Evolutionary conservation across 176 grass and related monocot genomes (phyloP).

Genomic region (Rhynchospora pubera): DNA sequence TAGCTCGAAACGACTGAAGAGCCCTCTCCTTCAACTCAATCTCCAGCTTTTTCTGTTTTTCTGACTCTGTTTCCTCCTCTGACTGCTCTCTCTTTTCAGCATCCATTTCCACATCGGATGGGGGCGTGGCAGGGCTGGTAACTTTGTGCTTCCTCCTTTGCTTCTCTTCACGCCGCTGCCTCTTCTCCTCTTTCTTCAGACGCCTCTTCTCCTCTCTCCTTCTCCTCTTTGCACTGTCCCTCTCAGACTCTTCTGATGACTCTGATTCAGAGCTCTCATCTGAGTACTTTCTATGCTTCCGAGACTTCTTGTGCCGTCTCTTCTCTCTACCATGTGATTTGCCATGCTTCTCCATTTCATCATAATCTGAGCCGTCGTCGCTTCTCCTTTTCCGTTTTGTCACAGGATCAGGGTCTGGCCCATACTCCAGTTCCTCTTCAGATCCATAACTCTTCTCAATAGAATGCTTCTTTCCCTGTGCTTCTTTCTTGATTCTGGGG

Average conservation of each 20-base stretch:
- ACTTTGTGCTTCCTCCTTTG: constrained; percentile 50
- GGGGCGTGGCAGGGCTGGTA: constrained; percentile 22
- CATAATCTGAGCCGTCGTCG: constrained; percentile 43
- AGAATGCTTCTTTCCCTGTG: background rate
- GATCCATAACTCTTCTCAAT: background rate
- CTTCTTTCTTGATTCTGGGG: constrained; percentile 48
- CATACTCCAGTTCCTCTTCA: constrained; percentile 29
- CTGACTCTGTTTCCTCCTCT: constrained; percentile 29
- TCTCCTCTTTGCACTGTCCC: constrained; percentile 49
- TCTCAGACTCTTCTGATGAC: constrained; percentile 44
- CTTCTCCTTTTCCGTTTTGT: constrained; percentile 33
- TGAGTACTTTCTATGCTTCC: constrained; percentile 50
- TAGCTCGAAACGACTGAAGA: constrained; percentile 69
- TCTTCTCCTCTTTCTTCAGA: constrained; percentile 76
- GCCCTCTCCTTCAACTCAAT: constrained; percentile 79
- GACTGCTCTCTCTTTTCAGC: constrained; percentile 31
- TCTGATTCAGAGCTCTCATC: constrained; percentile 52
- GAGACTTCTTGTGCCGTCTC: constrained; percentile 47
- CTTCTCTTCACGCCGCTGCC: constrained; percentile 52
- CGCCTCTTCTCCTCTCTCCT: constrained; percentile 63
- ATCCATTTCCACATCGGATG: constrained; percentile 40
- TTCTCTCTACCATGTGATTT: constrained; percentile 41
- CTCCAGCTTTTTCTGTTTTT: constrained; percentile 72
- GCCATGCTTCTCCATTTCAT: constrained; percentile 32
- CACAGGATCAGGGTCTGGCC: constrained; percentile 32